Percentiles rank a stretch among this genome's conserved stretches.
Conservation (phyloP, 148 eudicot species). For the Heliamphora exappendiculata region DNA sequence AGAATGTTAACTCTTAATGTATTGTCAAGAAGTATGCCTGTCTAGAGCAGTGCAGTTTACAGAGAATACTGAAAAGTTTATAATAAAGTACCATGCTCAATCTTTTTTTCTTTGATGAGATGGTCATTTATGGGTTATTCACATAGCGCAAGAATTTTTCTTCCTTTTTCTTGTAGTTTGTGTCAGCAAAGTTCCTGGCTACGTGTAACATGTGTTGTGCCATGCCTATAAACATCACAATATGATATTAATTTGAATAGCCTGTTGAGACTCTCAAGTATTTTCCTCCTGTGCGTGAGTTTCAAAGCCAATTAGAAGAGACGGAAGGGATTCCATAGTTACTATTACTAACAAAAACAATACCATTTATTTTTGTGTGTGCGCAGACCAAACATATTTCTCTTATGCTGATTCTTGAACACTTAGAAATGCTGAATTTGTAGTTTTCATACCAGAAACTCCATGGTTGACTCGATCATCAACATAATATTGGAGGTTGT, state of each 20-base stretch:
- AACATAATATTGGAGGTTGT: background rate
- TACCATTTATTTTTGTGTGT: background rate
- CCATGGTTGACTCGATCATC: background rate
- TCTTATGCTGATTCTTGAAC: background rate
- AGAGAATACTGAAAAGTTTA: background rate
- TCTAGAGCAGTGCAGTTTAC: background rate
- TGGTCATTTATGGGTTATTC: background rate
- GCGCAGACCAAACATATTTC: background rate
- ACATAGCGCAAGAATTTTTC: background rate
- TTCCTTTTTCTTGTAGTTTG: background rate
- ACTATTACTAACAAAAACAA: background rate
- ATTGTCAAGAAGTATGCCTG: background rate
- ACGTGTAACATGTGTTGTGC: background rate
- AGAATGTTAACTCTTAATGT: background rate
- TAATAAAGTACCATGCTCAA: background rate
- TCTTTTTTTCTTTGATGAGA: background rate
- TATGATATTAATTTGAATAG: background rate
- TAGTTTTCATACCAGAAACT: background rate
- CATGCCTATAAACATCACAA: background rate
- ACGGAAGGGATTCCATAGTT: background rate
- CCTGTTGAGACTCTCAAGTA: no score
- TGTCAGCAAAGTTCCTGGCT: background rate
- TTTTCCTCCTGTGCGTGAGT: background rate
- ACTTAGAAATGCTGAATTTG: background rate
- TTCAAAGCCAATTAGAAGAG: background rate